Evolutionary conservation across 495 filamentous ascomycete genomes (phyloP).

Genomic region (Haplographium delicatum): DNA sequence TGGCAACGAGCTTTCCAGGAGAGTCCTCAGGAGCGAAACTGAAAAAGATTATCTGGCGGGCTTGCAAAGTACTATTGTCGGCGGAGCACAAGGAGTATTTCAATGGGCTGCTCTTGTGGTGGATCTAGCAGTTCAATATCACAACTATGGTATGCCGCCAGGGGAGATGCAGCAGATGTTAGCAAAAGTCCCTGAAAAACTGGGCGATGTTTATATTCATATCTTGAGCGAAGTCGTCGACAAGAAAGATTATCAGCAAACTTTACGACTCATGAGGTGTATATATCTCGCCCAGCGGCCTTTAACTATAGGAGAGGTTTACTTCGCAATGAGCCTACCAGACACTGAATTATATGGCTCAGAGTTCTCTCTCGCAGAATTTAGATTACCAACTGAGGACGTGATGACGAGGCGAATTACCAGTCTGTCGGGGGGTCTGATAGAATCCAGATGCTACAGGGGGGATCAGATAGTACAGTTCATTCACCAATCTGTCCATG

Average conservation of each 20-base stretch:
- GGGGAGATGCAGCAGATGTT: slow-evolving; percentile 14
- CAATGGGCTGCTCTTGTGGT: slow-evolving; percentile 25
- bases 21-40: not conserved
- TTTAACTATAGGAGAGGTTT: slow-evolving; percentile 26
- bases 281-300: slow-evolving; percentile 28
- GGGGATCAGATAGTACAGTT: slow-evolving; percentile 26
- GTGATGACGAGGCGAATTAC: slow-evolving; percentile 25
- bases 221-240: slow-evolving; percentile 15
- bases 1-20: slow-evolving; percentile 1
- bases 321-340: slow-evolving; percentile 27
- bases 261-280: slow-evolving; percentile 29
- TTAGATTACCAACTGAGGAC: slow-evolving; percentile 11
- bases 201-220: slow-evolving; percentile 20
- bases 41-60: not conserved
- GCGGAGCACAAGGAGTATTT: slow-evolving; percentile 27
- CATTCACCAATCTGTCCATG: slow-evolving; percentile 36
- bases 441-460: slow-evolving; percentile 10
- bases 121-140: slow-evolving; percentile 18
- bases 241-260: not conserved
- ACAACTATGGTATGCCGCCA: slow-evolving; percentile 6
- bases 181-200: slow-evolving; percentile 17
- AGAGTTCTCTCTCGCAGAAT: not conserved
- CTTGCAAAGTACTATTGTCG: slow-evolving; percentile 14
- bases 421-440: slow-evolving; percentile 29
- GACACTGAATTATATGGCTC: slow-evolving; percentile 1